Evolutionary conservation across 2,329 filamentous ascomycete genomes (phyloP), one percentile per base, ranked within the genome.

Genomic region (Talaromyces sp.): DNA sequence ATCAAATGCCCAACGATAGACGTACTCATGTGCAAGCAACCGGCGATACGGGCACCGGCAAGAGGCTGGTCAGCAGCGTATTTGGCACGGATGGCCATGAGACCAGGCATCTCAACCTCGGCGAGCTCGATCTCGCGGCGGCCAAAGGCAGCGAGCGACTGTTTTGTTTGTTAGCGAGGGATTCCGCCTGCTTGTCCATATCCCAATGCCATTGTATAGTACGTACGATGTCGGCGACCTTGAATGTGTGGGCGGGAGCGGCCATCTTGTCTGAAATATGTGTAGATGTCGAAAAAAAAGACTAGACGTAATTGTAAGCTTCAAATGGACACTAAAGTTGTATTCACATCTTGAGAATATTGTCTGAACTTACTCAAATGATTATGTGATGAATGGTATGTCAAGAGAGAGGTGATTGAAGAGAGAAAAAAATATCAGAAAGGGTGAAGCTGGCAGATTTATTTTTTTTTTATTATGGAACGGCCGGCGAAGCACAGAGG

Each of bases 81-180:
- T 87, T 96, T 97, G 78, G 82, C 80, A 79, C 95, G 90, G 77
- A 93, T 98, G 77, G 91, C 88, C 91, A 99, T 96, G 74, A 99
- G 89, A 88, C 95, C 94, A 71, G 94, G 93, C 93, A 97, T 97
- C 86, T 93, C 90, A 79, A 92, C 86, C 82, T 98, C 94, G 76
- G 95, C 93, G 79, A 98, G 88, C 84, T 97, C 93, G 77, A 99
- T 97, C 89, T 99, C 95, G 83, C 94, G 93, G 84, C 95, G 93
- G 83, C 95, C 95, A 79, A 99, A 98, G 82, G 95, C 95, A 79
- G 95, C 94, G 80, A 98, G 90, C 80, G 90, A 92, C 81, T 83
- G 67, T 39, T 69, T 37, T 35, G 43, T 39, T 54, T 39, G 68
- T 74, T 62, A 70, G 66, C 41, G 33, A 54, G 10, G n/a, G n/a